These are phyloP conservation scores for Candida anutae DNA, from an alignment of 1,139 yeast genomes.

Conservation along the genomic window DNA sequence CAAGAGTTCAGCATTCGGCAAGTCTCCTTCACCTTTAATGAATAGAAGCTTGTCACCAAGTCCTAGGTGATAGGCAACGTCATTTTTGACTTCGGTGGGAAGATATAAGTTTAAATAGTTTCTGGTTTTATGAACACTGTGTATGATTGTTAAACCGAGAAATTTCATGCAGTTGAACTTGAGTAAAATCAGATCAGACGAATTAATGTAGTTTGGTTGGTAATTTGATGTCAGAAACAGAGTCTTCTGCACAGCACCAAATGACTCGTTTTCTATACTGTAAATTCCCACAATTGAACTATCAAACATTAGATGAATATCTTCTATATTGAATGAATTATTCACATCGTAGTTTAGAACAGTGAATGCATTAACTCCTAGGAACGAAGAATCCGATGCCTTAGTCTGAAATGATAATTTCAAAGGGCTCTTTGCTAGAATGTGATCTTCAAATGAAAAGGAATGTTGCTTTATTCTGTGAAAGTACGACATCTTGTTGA, in stretches of 20 bases:
- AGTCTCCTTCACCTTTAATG: conserved; percentile 59
- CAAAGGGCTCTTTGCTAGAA: conserved; percentile 41
- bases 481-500: conserved; percentile 45
- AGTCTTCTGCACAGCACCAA: background rate
- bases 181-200: conserved; percentile 10
- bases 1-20: conserved; percentile 28
- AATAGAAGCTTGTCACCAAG: conserved; percentile 35
- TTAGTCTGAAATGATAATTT: conserved; percentile 34
- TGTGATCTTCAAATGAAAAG: conserved; percentile 43
- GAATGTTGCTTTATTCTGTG: conserved; percentile 25
- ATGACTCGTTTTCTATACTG: conserved; percentile 14
- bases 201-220: conserved; percentile 14
- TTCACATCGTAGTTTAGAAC: conserved; percentile 25
- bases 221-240: conserved; percentile 1
- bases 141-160: conserved; percentile 45
- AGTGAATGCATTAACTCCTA: conserved; percentile 31
- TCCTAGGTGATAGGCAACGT: conserved; percentile 7
- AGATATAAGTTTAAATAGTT: conserved; percentile 49
- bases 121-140: conserved; percentile 45
- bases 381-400: conserved; percentile 11
- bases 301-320: conserved; percentile 40
- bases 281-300: conserved; percentile 48
- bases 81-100: conserved; percentile 26
- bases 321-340: conserved; percentile 22
- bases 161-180: conserved; percentile 8